phyloP scores from a whole-genome alignment of 2,329 filamentous ascomycete species.

The Elsinoe perseae region DNA sequence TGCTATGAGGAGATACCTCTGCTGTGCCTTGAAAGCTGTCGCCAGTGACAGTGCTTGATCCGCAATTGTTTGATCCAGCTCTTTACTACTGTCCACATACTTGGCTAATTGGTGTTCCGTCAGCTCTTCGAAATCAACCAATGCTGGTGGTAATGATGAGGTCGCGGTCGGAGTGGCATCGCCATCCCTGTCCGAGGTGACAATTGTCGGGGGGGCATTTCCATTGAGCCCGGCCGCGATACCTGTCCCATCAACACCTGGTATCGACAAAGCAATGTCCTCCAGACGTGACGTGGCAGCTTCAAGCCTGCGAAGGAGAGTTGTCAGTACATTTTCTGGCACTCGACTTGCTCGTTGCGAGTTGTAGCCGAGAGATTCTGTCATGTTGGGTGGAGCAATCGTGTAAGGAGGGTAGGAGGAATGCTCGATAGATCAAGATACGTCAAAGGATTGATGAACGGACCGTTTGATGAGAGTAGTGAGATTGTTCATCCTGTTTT shows the following conservation, averaged over 20 bases:
- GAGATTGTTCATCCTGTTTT: conserved; percentile 70
- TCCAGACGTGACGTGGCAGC: conserved; percentile 92
- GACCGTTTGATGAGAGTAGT: conserved; percentile 98
- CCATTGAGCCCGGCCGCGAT: neutral
- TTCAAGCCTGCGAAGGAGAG: conserved; percentile 64
- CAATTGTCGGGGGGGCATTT: conserved; percentile 11
- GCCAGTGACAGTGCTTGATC: conserved; percentile 48
- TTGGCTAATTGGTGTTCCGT: conserved; percentile 65
- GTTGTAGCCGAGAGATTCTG: conserved; percentile 9
- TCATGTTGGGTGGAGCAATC: neutral
- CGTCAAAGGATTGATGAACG: conserved; percentile 28
- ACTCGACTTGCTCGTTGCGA: conserved; percentile 12
- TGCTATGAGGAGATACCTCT: conserved; percentile 78
- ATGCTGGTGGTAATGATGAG: conserved; percentile 59
- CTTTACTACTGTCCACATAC: conserved; percentile 69
- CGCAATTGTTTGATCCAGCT: conserved; percentile 54
- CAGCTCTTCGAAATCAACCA: conserved; percentile 81
- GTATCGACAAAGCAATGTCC: conserved; percentile 76
- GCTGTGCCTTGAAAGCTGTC: conserved; percentile 71
- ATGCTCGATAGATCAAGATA: neutral
- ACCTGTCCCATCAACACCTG: conserved; percentile 45
- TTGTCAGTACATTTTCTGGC: conserved; percentile 42
- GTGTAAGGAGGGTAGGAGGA: conserved; percentile 14
- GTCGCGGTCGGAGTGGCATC: conserved; percentile 30
- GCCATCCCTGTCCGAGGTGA: conserved; percentile 19